phyloP scores from a whole-genome alignment of 768 basidiomycete species.

The Naganishia randhawae region DNA sequence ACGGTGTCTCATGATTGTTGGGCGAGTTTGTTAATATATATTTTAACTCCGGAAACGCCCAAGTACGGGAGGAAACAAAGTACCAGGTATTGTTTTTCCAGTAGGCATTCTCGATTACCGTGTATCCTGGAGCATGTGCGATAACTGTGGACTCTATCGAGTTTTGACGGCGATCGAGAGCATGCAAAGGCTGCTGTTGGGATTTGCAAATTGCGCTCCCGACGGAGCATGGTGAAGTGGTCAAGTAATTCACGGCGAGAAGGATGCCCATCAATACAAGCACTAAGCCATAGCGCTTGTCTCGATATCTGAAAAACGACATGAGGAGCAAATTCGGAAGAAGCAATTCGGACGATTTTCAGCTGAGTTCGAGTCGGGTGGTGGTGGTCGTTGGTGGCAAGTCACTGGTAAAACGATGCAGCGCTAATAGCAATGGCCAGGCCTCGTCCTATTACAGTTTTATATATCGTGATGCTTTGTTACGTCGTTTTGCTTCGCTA shows the following conservation, averaged over 20 bases:
- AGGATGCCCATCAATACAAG: neutral
- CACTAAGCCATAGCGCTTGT: neutral
- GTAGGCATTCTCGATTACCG: constrained; percentile 38
- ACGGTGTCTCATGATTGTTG: constrained; percentile 7
- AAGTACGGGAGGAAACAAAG: constrained; percentile 37
- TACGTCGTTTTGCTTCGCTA: no score
- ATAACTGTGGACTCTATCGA: constrained; percentile 23
- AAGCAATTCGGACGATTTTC: neutral
- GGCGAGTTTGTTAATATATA: constrained; percentile 17
- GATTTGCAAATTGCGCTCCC: neutral
- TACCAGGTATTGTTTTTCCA: constrained; percentile 35
- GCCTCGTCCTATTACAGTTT: no score
- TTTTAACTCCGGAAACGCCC: constrained; percentile 30
- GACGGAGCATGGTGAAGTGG: neutral
- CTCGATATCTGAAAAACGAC: no score
- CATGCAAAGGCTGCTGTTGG: neutral
- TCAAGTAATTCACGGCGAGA: neutral
- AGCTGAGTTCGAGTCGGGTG: no score
- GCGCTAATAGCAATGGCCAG: neutral
- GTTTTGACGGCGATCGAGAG: neutral
- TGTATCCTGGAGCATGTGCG: constrained; percentile 35
- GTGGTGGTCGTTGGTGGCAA: neutral
- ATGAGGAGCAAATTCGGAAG: neutral
- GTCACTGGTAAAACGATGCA: neutral
- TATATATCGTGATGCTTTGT: no score